These are phyloP conservation scores for Staphylotrichum longicolle DNA, from an alignment of 495 filamentous ascomycete genomes.

Conservation along the genomic window DNA sequence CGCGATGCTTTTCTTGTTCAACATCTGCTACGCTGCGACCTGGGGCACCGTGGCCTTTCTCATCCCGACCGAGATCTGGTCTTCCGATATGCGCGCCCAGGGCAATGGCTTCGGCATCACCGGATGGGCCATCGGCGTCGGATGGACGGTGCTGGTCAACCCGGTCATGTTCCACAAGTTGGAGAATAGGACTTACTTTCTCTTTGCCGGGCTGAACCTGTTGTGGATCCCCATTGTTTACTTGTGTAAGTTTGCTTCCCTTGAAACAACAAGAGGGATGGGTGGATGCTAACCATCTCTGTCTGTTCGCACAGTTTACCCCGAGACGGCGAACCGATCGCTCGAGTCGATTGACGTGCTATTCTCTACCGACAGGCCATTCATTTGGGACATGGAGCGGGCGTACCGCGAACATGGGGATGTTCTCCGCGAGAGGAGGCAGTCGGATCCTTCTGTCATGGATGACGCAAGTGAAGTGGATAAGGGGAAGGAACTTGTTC, in stretches of 20 bases:
- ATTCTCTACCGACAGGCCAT: conserved; percentile 42
- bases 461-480: conserved; percentile 17
- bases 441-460: conserved; percentile 16
- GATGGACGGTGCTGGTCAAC: conserved; percentile 58
- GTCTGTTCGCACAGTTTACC: conserved; percentile 49
- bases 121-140: conserved; percentile 39
- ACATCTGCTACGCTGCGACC: conserved; percentile 23
- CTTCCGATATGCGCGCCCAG: conserved; percentile 21
- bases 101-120: conserved; percentile 25
- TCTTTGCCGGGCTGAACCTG: conserved; percentile 17
- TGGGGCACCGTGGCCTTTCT: conserved; percentile 24
- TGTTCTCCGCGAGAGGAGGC: conserved; percentile 10
- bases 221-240: conserved; percentile 25
- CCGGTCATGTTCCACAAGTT: conserved; percentile 68
- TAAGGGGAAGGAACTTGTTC: conserved; percentile 14
- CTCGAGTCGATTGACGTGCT: conserved; percentile 73
- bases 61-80: conserved; percentile 24
- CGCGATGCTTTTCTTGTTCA: conserved; percentile 25
- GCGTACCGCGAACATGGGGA: conserved; percentile 20
- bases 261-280: neutral
- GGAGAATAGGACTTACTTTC: conserved; percentile 29
- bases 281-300: conserved; percentile 16
- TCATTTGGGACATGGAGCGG: conserved; percentile 24
- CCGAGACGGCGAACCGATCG: conserved; percentile 67
- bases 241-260: conserved; percentile 20